A percentile compares a stretch with the other conserved stretches of the same genome.
phyloP scores from a whole-genome alignment of 805 yeast species.

The Phaffomyces antillensis region DNA sequence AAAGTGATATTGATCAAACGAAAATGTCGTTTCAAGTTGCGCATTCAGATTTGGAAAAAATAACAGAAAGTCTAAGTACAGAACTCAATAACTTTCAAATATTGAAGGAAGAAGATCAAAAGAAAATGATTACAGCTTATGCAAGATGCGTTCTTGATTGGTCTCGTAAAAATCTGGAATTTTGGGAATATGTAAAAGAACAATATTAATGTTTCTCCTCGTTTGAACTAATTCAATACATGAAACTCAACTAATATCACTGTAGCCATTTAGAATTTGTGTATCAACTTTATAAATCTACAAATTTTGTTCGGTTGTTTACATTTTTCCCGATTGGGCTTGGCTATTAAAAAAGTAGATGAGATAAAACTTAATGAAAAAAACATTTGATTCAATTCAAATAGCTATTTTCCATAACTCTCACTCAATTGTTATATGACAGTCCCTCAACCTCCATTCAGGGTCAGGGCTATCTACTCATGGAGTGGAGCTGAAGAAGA shows the following conservation, averaged over 20 bases:
- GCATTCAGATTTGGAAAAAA: conserved; percentile 42
- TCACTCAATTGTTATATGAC: conserved; percentile 7
- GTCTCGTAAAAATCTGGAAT: conserved; percentile 60
- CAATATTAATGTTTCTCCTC: background rate
- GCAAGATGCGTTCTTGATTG: conserved; percentile 52
- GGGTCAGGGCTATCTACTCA: conserved; percentile 76
- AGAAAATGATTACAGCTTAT: conserved; percentile 45
- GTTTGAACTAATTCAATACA: background rate
- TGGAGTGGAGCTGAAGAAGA: conserved; percentile 92
- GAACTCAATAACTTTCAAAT: conserved; percentile 40
- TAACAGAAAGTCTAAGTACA: conserved; percentile 35
- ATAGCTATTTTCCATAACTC: too few species aligned
- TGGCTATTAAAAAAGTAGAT: background rate
- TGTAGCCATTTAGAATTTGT: background rate
- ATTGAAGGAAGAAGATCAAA: conserved; percentile 44
- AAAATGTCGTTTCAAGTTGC: conserved; percentile 46
- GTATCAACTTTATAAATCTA: too few species aligned
- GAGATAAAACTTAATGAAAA: too few species aligned
- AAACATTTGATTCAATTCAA: background rate
- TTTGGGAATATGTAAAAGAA: conserved; percentile 55
- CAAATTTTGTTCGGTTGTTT: conserved; percentile 7
- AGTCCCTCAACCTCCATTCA: conserved; percentile 51
- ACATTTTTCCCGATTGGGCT: conserved; percentile 15
- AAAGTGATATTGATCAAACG: conserved; percentile 38
- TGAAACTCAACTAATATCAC: background rate